Evolutionary conservation across 768 basidiomycete genomes (phyloP).

Genomic region (Solioccasus polychromus): DNA sequence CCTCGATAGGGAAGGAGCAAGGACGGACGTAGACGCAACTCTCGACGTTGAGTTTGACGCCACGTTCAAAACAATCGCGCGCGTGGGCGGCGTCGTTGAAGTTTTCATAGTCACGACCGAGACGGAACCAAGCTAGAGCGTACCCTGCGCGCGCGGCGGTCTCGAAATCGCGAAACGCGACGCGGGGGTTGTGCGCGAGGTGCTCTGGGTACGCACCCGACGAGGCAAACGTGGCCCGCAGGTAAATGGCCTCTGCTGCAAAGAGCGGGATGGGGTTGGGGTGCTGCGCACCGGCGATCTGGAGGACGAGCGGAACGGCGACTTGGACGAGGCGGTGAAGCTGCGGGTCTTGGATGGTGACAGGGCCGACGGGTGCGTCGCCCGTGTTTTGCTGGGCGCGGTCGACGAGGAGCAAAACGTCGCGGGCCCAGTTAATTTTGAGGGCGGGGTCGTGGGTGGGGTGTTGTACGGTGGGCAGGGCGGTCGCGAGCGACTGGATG

Average conservation of each 20-base stretch:
- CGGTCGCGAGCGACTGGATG: slow-evolving; percentile 54
- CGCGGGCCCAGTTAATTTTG: slow-evolving; percentile 76
- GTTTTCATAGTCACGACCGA: slow-evolving; percentile 90
- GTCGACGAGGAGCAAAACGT: slow-evolving; percentile 80
- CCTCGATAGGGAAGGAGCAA: neutral
- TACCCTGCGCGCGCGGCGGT: slow-evolving; percentile 75
- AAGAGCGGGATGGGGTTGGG: slow-evolving; percentile 38
- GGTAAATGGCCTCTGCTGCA: slow-evolving; percentile 71
- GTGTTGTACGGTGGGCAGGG: slow-evolving; percentile 49
- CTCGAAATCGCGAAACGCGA: slow-evolving; percentile 91
- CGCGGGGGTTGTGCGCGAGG: slow-evolving; percentile 62
- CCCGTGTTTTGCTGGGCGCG: slow-evolving; percentile 38
- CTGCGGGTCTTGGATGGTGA: slow-evolving; percentile 54
- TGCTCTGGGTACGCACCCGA: slow-evolving; percentile 70
- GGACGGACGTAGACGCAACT: slow-evolving; percentile 74
- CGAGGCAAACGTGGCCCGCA: slow-evolving; percentile 70
- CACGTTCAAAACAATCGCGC: slow-evolving; percentile 83
- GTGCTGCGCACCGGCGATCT: slow-evolving; percentile 42
- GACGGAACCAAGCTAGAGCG: slow-evolving; percentile 82
- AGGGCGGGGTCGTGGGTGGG: slow-evolving; percentile 55
- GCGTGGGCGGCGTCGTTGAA: slow-evolving; percentile 75
- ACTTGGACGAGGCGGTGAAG: slow-evolving; percentile 58
- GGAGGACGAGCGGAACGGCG: slow-evolving; percentile 64
- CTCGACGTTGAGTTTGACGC: slow-evolving; percentile 69
- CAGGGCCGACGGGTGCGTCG: slow-evolving; percentile 46